Conservation (phyloP, 139 green algal genomes). For the Chlamydomonas eustigma region DNA sequence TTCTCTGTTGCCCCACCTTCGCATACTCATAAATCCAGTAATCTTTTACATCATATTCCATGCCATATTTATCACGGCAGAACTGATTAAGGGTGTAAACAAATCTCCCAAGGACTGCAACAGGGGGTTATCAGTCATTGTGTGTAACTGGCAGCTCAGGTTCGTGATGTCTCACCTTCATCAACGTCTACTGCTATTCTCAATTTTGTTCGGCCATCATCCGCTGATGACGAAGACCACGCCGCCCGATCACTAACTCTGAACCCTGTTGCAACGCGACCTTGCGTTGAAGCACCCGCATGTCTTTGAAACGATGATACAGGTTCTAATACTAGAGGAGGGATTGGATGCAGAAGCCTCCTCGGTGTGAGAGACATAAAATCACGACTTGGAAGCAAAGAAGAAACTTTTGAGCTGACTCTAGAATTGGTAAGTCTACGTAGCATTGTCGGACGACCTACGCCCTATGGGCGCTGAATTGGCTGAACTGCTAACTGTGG, state of each 20-base stretch:
- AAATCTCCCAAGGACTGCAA: constrained; percentile 80
- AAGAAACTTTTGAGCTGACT: too few species aligned
- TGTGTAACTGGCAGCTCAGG: not conserved
- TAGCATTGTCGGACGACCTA: too few species aligned
- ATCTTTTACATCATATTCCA: constrained; percentile 68
- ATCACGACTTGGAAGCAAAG: too few species aligned
- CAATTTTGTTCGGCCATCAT: constrained; percentile 14
- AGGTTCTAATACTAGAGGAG: too few species aligned
- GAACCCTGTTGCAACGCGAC: not conserved
- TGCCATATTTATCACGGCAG: constrained; percentile 69
- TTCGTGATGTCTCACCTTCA: constrained; percentile 53
- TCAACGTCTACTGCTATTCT: constrained; percentile 79
- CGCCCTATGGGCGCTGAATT: too few species aligned
- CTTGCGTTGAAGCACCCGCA: too few species aligned
- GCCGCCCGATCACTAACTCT: not conserved
- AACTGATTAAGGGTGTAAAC: constrained; percentile 78
- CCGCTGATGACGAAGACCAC: not conserved
- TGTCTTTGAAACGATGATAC: too few species aligned
- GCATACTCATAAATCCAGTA: constrained; percentile 91
- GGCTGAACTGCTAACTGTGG: too few species aligned
- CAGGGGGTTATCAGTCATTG: not conserved
- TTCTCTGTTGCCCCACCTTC: constrained; percentile 49
- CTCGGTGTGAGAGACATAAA: too few species aligned
- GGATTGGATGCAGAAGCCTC: too few species aligned
- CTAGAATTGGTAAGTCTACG: too few species aligned